Conservation (phyloP, 805 yeast species). For the Kuraishia hungarica region DNA sequence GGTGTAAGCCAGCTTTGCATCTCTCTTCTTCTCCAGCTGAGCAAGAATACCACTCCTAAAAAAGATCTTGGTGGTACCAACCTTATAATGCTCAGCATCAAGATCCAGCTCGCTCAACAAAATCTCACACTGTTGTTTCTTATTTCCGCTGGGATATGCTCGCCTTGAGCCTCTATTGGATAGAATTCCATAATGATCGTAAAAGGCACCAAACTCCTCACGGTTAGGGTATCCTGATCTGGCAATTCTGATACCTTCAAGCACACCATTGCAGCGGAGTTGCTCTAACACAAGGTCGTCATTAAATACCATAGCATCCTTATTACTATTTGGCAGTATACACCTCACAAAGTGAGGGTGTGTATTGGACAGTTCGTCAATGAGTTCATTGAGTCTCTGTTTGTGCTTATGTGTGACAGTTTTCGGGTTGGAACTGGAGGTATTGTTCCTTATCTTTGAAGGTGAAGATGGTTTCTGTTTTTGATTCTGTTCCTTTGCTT, state of each 20-base stretch:
- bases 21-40: slow-evolving; percentile 70
- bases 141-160: slow-evolving; percentile 16
- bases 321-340: slow-evolving; percentile 79
- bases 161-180: slow-evolving; percentile 24
- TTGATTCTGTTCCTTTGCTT: slow-evolving; percentile 4
- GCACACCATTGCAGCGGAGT: slow-evolving; percentile 91
- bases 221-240: slow-evolving; percentile 96
- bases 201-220: slow-evolving; percentile 75
- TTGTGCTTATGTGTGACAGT: slow-evolving; percentile 88
- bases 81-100: slow-evolving; percentile 49
- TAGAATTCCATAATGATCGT: slow-evolving; percentile 65
- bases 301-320: slow-evolving; percentile 64
- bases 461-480: slow-evolving; percentile 6
- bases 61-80: slow-evolving; percentile 67
- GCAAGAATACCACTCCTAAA: slow-evolving; percentile 76
- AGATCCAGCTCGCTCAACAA: slow-evolving; percentile 57
- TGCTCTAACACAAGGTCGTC: slow-evolving; percentile 77
- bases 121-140: slow-evolving; percentile 61
- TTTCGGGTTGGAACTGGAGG: slow-evolving; percentile 35
- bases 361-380: slow-evolving; percentile 67
- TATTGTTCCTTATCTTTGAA: slow-evolving; percentile 3
- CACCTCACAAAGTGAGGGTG: slow-evolving; percentile 97
- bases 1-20: slow-evolving; percentile 44
- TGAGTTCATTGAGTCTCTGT: slow-evolving; percentile 65
- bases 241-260: slow-evolving; percentile 96